Percentiles rank a stretch among this genome's conserved stretches.
Conservation (phyloP, 2,329 filamentous ascomycete genomes). For the Pseudopyrenochaeta lycopersici region DNA sequence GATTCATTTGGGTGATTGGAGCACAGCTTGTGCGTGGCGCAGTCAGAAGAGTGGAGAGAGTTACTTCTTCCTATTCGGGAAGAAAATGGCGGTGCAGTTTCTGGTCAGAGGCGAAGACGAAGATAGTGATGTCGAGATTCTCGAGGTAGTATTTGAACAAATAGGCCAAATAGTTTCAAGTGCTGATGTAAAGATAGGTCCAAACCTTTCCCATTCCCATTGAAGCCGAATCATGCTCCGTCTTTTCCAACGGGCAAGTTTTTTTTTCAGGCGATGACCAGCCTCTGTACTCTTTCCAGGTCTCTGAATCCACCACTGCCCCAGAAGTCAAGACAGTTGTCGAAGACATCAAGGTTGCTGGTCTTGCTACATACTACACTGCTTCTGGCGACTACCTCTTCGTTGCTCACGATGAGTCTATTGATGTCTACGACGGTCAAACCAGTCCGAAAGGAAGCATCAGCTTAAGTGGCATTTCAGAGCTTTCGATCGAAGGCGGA, state of each 20-base stretch:
- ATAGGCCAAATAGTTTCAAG: not conserved
- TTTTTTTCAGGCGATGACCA: slow-evolving; percentile 39
- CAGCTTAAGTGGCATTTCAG: slow-evolving; percentile 27
- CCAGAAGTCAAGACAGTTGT: slow-evolving; percentile 25
- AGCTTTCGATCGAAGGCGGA: slow-evolving; percentile 37
- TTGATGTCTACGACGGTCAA: slow-evolving; percentile 33
- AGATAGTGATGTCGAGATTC: slow-evolving; percentile 30
- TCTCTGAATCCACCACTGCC: slow-evolving; percentile 25
- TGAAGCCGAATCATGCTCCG: slow-evolving; percentile 36
- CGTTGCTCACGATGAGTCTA: slow-evolving; percentile 31
- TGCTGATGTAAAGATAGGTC: slow-evolving; percentile 22
- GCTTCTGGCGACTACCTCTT: slow-evolving; percentile 30
- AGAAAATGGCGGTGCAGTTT: slow-evolving; percentile 40
- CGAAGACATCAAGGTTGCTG: slow-evolving; percentile 27
- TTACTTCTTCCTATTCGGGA: slow-evolving; percentile 43
- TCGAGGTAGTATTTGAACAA: slow-evolving; percentile 26
- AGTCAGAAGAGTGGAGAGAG: slow-evolving; percentile 33
- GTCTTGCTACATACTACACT: slow-evolving; percentile 32
- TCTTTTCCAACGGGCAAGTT: slow-evolving; percentile 27
- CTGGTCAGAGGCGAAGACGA: slow-evolving; percentile 19
- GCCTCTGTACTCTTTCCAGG: slow-evolving; percentile 42
- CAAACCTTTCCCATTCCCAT: slow-evolving; percentile 40
- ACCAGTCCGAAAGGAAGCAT: slow-evolving; percentile 26
- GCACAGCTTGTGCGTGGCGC: slow-evolving; percentile 38
- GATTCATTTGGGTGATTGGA: slow-evolving; percentile 41